These are phyloP conservation scores for Starmerella stigmatis DNA, from an alignment of 805 yeast genomes.

Conservation along the genomic window DNA sequence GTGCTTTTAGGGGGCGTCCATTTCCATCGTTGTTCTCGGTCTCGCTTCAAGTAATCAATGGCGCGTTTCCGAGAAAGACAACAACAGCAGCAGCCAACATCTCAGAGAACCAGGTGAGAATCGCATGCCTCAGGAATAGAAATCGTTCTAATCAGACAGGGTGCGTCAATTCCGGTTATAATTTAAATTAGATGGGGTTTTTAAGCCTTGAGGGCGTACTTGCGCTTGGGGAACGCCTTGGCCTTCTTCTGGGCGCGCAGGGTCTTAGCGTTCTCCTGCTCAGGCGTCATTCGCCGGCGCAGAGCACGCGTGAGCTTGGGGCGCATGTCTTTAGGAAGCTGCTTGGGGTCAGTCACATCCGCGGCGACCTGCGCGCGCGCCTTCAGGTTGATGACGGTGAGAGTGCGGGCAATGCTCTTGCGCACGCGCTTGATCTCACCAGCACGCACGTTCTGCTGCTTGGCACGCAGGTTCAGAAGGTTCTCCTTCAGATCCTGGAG, in stretches of 20 bases:
- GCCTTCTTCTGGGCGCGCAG: constrained; percentile 84
- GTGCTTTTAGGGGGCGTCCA: too few species aligned
- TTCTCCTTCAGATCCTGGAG: constrained; percentile 94
- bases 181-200: constrained; percentile 11
- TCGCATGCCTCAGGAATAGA: too few species aligned
- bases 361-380: constrained; percentile 93
- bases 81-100: neutral
- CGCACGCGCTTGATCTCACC: constrained; percentile 96
- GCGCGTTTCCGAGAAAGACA: too few species aligned
- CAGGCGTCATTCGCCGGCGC: constrained; percentile 89
- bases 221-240: constrained; percentile 96
- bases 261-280: constrained; percentile 73
- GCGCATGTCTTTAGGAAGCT: constrained; percentile 97
- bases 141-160: too few species aligned
- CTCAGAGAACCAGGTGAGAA: too few species aligned
- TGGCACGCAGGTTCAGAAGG: constrained; percentile 91
- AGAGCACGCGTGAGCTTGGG: constrained; percentile 99
- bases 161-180: constrained; percentile 5
- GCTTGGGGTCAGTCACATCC: constrained; percentile 76
- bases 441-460: constrained; percentile 49
- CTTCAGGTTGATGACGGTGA: constrained; percentile 92
- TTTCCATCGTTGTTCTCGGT: too few species aligned
- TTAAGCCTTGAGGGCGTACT: constrained; percentile 96
- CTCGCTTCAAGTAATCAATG: too few species aligned
- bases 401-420: constrained; percentile 96